Percentiles rank a stretch among this genome's conserved stretches.
phyloP scores from a whole-genome alignment of 495 filamentous ascomycete species.

The Xylaria venustula region DNA sequence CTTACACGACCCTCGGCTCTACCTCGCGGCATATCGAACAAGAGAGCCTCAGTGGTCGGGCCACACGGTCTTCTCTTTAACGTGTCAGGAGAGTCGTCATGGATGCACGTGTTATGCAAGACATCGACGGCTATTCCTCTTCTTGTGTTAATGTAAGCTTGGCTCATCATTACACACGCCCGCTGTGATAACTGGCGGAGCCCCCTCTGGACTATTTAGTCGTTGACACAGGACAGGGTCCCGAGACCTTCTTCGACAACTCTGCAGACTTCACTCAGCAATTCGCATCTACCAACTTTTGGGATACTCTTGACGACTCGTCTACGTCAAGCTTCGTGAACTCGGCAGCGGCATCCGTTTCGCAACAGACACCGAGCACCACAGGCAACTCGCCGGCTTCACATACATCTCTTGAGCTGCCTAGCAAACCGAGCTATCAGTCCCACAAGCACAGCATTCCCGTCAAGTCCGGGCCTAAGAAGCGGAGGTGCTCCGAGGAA shows the following conservation, averaged over 20 bases:
- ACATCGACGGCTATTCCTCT: slow-evolving; percentile 34
- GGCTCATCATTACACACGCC: slow-evolving; percentile 19
- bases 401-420: slow-evolving; percentile 9
- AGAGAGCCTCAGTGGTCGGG: neutral
- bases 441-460: slow-evolving; percentile 31
- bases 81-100: slow-evolving; percentile 33
- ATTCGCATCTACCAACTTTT: slow-evolving; percentile 31
- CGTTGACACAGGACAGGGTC: slow-evolving; percentile 25
- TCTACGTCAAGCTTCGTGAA: slow-evolving; percentile 32
- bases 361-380: slow-evolving; percentile 27
- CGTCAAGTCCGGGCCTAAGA: slow-evolving; percentile 27
- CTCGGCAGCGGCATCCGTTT: slow-evolving; percentile 27
- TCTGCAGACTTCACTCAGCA: slow-evolving; percentile 30
- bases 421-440: slow-evolving; percentile 8
- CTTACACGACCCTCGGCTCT: neutral
- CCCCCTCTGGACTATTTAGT: neutral
- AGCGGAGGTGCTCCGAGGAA: slow-evolving; percentile 31
- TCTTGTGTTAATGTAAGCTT: slow-evolving; percentile 20
- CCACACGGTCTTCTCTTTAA: slow-evolving; percentile 22
- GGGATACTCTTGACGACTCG: slow-evolving; percentile 33
- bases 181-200: neutral
- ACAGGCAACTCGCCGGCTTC: slow-evolving; percentile 14
- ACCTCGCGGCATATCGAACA: slow-evolving; percentile 7
- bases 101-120: slow-evolving; percentile 38
- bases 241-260: slow-evolving; percentile 34